These are phyloP conservation scores for Ensete glaucum DNA, from an alignment of 176 grass and related monocot species.

Conservation along the genomic window DNA sequence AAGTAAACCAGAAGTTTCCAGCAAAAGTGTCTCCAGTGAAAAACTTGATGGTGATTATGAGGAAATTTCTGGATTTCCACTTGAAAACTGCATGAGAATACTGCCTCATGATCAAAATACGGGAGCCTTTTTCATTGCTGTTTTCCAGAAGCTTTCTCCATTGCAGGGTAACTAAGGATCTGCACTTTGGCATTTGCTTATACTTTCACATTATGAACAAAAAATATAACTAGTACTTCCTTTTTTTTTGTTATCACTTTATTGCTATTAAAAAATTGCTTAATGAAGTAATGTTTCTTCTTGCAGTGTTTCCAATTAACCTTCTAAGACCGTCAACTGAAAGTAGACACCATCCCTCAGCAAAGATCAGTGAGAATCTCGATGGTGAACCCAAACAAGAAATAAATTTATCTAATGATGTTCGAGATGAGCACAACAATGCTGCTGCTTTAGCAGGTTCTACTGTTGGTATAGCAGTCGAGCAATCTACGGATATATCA, in stretches of 20 bases:
- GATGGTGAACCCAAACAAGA: conserved; percentile 21
- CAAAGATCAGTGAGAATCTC: conserved; percentile 21
- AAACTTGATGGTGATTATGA: conserved; percentile 20
- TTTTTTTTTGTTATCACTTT: background rate
- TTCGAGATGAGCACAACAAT: conserved; percentile 16
- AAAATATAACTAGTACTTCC: background rate
- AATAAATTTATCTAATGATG: conserved; percentile 30
- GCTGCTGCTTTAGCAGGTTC: conserved; percentile 27
- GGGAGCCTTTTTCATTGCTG: conserved; percentile 91
- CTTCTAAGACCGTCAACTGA: conserved; percentile 33
- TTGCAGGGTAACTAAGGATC: conserved; percentile 43
- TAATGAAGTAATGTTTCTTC: conserved; percentile 1
- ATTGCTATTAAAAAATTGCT: background rate
- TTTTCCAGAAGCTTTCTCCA: conserved; percentile 65
- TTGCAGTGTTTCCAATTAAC: conserved; percentile 33
- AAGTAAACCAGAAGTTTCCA: conserved; percentile 22
- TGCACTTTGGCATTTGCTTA: conserved; percentile 1
- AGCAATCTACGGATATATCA: conserved; percentile 27
- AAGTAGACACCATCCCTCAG: conserved; percentile 20
- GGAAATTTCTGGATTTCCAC: conserved; percentile 62
- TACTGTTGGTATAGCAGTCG: conserved; percentile 25
- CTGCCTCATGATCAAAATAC: conserved; percentile 94
- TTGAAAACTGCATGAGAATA: conserved; percentile 89
- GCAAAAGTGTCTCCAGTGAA: conserved; percentile 11
- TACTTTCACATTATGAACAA: background rate